These are phyloP conservation scores for Penicillium sp. DNA, from an alignment of 2,329 filamentous ascomycete genomes.

Conservation along the genomic window DNA sequence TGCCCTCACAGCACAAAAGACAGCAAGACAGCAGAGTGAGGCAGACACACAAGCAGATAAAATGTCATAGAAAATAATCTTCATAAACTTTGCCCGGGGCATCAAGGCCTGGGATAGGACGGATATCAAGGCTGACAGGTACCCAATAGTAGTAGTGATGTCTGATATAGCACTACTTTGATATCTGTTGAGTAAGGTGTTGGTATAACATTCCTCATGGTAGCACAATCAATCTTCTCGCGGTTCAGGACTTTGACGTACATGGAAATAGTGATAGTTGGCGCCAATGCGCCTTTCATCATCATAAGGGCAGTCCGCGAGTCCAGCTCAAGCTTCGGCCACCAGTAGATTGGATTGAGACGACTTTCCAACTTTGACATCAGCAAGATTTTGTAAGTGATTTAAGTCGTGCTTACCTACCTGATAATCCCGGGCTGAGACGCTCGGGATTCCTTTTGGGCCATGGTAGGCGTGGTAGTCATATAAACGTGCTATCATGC, in stretches of 20 bases:
- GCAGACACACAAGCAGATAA: constrained; percentile 57
- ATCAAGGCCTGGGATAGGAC: constrained; percentile 65
- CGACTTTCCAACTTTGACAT: constrained; percentile 1
- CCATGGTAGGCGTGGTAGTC: constrained; percentile 4
- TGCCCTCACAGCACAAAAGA: constrained; percentile 67
- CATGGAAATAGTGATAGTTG: constrained; percentile 57
- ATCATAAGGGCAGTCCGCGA: constrained; percentile 28
- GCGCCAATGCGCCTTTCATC: constrained; percentile 57
- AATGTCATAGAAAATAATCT: constrained; percentile 65
- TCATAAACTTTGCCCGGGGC: constrained; percentile 70
- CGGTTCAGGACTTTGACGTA: constrained; percentile 45
- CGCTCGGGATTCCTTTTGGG: constrained; percentile 4
- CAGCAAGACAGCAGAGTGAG: constrained; percentile 60
- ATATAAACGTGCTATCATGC: not conserved
- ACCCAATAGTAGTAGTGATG: constrained; percentile 45
- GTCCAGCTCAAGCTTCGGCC: constrained; percentile 28
- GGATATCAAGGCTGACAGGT: constrained; percentile 65
- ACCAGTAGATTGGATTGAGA: constrained; percentile 20
- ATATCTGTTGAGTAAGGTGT: constrained; percentile 27
- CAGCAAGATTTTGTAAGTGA: not conserved
- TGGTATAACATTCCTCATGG: not conserved
- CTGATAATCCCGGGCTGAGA: constrained; percentile 5
- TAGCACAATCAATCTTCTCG: too few relatives aligned
- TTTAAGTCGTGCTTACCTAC: constrained; percentile 16
- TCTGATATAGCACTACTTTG: constrained; percentile 57